Evolutionary conservation across 768 basidiomycete genomes (phyloP), one percentile per base, ranked within the genome.

Genomic region (Lactifluus pinguis): DNA sequence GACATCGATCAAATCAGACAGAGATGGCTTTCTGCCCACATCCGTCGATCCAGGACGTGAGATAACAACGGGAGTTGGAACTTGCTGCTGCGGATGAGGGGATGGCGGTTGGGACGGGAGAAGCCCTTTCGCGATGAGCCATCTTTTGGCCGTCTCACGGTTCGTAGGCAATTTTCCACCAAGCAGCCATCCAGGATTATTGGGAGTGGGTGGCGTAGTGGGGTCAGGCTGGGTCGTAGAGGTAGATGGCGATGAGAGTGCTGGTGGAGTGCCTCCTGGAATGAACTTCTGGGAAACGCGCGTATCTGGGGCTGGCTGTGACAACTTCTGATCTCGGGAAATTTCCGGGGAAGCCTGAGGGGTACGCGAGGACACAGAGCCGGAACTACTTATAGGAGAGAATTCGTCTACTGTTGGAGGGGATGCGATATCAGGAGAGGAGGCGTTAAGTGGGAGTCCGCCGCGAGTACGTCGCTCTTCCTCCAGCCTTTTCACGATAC

Each of bases 401-500:
- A 70, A 72, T 56, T 84, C 81, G 58, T 76, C 73, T 38, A 74
- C 75, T 51, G 76, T 75, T 42, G 76, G 74, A 21, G 79, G 71
- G 2, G 77, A 70, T 50, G 75, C 71, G 45, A 80, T 74, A 51
- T 82, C 79, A 13, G 80, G 79, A 15, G 77, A 78, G 10, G 81
- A 79, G 8, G 76, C 73, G 3, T 79, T 79, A 71, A 71, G 74
- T 53, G 70, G 77, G 49, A 83, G 71, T 6, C 79, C 80, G 55
- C 79, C 80, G 56, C 83, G 81, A 66, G 77, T 83, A 54, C 84
- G 79, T 47, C 65, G 55, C 67, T 88, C 82, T 69, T 89, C 85
- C 70, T 89, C 89, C 41, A 93, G 76, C 66, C 82, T 81, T 68
- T 85, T 80, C 72, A 93, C 86, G 41, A 93, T 86, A 44, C 90